Percentiles rank a stretch among this genome's conserved stretches.
These are phyloP conservation scores for Globisporangium solare DNA, from an alignment of 352 stramenopile genomes.

Conservation along the genomic window DNA sequence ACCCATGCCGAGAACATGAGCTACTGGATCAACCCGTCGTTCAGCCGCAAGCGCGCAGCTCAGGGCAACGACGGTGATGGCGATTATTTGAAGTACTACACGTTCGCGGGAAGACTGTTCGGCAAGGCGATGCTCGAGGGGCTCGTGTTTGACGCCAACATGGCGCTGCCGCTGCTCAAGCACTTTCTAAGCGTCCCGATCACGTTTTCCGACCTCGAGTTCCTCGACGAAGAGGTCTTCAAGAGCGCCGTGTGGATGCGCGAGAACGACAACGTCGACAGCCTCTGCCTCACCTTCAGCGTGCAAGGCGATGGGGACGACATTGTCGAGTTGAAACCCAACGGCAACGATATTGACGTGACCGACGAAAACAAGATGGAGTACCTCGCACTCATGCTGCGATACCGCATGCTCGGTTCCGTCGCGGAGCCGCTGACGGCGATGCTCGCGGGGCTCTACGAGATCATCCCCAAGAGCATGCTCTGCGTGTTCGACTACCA, in stretches of 20 bases:
- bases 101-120: slow-evolving; percentile 92
- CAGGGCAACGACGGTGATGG: slow-evolving; percentile 26
- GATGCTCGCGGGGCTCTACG: slow-evolving; percentile 90
- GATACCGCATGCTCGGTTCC: slow-evolving; percentile 90
- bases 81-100: slow-evolving; percentile 92
- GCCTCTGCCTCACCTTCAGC: slow-evolving; percentile 73
- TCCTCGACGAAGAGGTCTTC: slow-evolving; percentile 77
- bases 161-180: slow-evolving; percentile 88
- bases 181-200: slow-evolving; percentile 81
- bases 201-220: slow-evolving; percentile 83
- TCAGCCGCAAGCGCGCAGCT: slow-evolving; percentile 7
- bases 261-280: slow-evolving; percentile 66
- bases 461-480: slow-evolving; percentile 87
- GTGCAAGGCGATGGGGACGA: slow-evolving; percentile 62
- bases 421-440: slow-evolving; percentile 87
- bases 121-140: slow-evolving; percentile 97
- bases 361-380: slow-evolving; percentile 94
- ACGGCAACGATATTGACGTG: slow-evolving; percentile 88
- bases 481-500: slow-evolving; percentile 92
- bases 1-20: slow-evolving; percentile 74
- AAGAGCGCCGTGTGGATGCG: slow-evolving; percentile 70
- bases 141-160: slow-evolving; percentile 95
- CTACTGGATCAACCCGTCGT: slow-evolving; percentile 81
- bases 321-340: slow-evolving; percentile 89
- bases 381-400: slow-evolving; percentile 93